Conservation (phyloP, 176 grass and related monocot genomes). For the Stipa capillata region DNA sequence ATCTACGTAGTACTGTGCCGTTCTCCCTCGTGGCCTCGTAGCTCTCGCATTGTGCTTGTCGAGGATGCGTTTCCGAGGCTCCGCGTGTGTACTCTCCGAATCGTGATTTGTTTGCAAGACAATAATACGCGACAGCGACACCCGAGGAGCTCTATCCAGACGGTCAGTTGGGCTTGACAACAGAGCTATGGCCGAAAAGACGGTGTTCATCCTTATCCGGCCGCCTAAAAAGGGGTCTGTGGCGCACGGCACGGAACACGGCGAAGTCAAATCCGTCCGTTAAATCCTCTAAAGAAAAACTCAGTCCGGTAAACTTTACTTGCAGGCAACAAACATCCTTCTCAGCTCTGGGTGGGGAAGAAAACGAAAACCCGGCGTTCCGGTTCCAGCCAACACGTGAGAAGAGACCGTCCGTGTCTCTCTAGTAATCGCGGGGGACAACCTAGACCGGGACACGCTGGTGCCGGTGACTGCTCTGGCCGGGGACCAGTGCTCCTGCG, state of each 20-base stretch:
- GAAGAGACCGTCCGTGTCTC: too few species aligned
- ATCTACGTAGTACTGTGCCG: too few species aligned
- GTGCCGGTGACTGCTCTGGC: background rate
- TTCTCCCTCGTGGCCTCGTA: too few species aligned
- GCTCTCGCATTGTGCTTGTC: background rate
- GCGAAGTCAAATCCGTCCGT: background rate
- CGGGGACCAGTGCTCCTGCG: background rate
- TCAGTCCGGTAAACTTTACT: background rate
- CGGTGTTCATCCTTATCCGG: conserved; percentile 2
- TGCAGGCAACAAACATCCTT: background rate
- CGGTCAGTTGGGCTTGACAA: background rate
- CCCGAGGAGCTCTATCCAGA: too few species aligned
- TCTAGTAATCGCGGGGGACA: background rate
- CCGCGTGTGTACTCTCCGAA: background rate
- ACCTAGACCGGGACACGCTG: background rate
- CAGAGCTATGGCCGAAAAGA: background rate
- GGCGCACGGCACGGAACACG: background rate
- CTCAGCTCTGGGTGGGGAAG: too few species aligned
- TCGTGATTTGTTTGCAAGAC: background rate
- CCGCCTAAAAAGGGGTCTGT: background rate
- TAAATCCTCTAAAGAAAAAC: background rate
- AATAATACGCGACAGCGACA: background rate
- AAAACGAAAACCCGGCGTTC: background rate
- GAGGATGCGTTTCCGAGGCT: background rate
- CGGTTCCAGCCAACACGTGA: background rate